Conservation (phyloP, 208 protist species). For the Zelonia costaricensis region DNA sequence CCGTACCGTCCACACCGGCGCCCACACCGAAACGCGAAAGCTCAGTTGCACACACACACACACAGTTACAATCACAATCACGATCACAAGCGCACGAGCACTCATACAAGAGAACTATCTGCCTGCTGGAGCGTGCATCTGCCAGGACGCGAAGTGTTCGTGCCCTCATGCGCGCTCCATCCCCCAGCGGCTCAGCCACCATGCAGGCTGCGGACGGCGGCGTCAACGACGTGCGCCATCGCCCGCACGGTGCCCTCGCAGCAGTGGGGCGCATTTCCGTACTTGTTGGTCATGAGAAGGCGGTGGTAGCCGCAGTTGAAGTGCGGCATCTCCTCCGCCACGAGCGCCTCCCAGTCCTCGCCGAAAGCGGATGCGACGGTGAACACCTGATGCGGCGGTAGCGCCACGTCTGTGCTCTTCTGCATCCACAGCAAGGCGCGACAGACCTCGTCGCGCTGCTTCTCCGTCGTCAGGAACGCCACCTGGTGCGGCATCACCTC, state of each 20-base stretch:
- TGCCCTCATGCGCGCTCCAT: not conserved
- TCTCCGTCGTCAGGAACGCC: constrained; percentile 28
- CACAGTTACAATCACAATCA: too few relatives aligned
- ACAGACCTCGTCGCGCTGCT: constrained; percentile 16
- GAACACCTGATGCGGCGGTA: constrained; percentile 31
- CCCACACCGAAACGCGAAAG: too few relatives aligned
- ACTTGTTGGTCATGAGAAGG: constrained; percentile 14
- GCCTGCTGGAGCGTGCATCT: too few relatives aligned
- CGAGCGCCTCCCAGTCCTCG: constrained; percentile 14
- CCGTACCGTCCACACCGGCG: too few relatives aligned
- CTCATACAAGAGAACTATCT: too few relatives aligned
- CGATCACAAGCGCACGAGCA: too few relatives aligned
- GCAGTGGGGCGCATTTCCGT: constrained; percentile 17
- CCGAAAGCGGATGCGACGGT: constrained; percentile 7
- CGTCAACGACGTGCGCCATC: constrained; percentile 9
- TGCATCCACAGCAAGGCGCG: constrained; percentile 18
- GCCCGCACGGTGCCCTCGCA: constrained; percentile 13
- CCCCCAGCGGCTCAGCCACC: not conserved
- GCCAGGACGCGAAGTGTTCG: too few relatives aligned
- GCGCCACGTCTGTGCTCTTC: not conserved
- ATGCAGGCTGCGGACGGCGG: constrained; percentile 5
- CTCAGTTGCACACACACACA: too few relatives aligned
- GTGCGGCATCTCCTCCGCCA: constrained; percentile 1
- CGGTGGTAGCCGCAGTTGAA: constrained; percentile 15
- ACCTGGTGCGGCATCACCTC: constrained; percentile 4